Evolutionary conservation across 1,284 basidiomycete genomes (phyloP), one percentile per base, ranked within the genome.

Genomic region (Ustilago esculenta): DNA sequence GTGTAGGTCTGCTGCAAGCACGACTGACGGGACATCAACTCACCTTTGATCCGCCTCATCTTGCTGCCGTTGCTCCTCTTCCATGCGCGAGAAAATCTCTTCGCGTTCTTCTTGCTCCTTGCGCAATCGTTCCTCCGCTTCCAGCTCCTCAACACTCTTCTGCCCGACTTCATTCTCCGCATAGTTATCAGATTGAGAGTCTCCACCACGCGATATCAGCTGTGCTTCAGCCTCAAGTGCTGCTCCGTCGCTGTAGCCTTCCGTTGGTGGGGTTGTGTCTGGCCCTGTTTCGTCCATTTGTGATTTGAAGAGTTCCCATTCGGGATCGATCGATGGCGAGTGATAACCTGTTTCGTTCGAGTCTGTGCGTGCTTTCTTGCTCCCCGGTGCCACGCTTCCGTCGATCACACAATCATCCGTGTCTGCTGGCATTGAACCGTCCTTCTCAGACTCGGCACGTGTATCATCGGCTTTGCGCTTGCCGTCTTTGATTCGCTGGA

Each of bases 11-110:
- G n/a, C n/a, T n/a, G n/a, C n/a, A n/a, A n/a, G n/a, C n/a, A n/a
- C n/a, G n/a, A n/a, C n/a, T n/a, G n/a, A n/a, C n/a, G 18, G 25
- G 6, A 1, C 12, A n/a, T 11, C 14, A 18, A 58, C 68, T 50
- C 43, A 76, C 74, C 72, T 68, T 43, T 76, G 72, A 10, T 75
- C 70, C 5, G 67, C 76, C 32, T 78, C 76, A 20, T 73, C 70
- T 29, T 78, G 76, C 14, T 70, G 61, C 5, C 71, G 57, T 43
- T 75, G 70, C 49, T 78, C 76, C 33, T 73, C 70, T 30, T 78
- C 76, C 46, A 72, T 49, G 4, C 76, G 61, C n/a, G 67, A 52
- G 0, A 72, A 27, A 32, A 75, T 73, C 36, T 78, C 76, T 55
- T 78, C 70, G 17, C 66, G 56, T 32, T 72, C 72, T 39, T 70